A percentile compares a stretch with the other conserved stretches of the same genome.
Evolutionary conservation across 306 rosid genomes (phyloP).

Genomic region (Glycine latifolia): DNA sequence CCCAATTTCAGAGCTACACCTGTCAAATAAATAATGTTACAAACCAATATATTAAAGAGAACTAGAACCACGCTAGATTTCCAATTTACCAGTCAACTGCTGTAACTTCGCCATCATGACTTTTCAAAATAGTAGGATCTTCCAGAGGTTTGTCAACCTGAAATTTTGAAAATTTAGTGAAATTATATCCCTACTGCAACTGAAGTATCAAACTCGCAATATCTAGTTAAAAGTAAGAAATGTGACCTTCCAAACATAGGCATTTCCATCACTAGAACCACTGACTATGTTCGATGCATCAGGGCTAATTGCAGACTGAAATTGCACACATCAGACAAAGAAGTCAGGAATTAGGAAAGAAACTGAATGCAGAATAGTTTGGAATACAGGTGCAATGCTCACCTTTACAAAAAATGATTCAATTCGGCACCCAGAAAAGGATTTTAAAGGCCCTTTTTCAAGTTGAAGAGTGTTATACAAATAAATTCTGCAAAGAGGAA

Average conservation of each 20-base stretch:
- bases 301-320: constrained; percentile 86
- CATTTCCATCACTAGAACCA: constrained; percentile 90
- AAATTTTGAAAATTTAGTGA: constrained; percentile 40
- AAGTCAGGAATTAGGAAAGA: constrained; percentile 19
- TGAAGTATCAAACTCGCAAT: constrained; percentile 1
- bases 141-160: constrained; percentile 81
- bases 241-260: constrained; percentile 87
- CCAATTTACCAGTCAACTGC: constrained; percentile 82
- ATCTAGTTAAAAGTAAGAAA: constrained; percentile 32
- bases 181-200: constrained; percentile 24
- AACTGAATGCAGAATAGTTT: background rate
- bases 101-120: constrained; percentile 85
- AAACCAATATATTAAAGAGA: constrained; percentile 7
- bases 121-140: constrained; percentile 64
- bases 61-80: constrained; percentile 40
- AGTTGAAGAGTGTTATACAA: constrained; percentile 80
- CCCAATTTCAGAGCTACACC: constrained; percentile 77
- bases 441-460: constrained; percentile 79
- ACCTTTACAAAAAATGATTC: constrained; percentile 94
- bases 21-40: constrained; percentile 45
- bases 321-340: constrained; percentile 41
- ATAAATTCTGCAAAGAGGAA: constrained; percentile 67
- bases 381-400: constrained; percentile 29
- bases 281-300: constrained; percentile 81
- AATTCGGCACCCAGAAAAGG: constrained; percentile 80